Evolutionary conservation across 805 yeast genomes (phyloP).

Genomic region (Suhomyces sp.): DNA sequence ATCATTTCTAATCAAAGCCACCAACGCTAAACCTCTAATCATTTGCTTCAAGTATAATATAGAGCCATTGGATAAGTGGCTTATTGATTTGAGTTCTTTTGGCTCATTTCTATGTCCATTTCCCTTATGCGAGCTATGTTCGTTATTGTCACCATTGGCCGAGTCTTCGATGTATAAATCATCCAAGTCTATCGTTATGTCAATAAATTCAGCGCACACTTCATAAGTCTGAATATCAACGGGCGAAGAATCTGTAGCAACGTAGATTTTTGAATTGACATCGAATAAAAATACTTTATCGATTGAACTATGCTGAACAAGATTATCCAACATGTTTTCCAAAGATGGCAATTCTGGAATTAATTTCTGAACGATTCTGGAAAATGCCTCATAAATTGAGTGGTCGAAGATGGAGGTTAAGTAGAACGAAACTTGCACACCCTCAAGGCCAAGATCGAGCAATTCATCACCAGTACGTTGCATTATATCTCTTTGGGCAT

Average conservation of each 20-base stretch:
- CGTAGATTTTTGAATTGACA: slow-evolving; percentile 86
- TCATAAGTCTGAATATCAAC: slow-evolving; percentile 95
- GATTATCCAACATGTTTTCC: slow-evolving; percentile 82
- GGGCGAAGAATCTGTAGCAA: slow-evolving; percentile 94
- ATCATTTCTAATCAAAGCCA: slow-evolving; percentile 76
- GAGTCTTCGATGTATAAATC: slow-evolving; percentile 53
- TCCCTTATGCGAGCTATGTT: slow-evolving; percentile 9
- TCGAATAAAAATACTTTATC: slow-evolving; percentile 94
- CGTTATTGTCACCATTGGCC: not conserved
- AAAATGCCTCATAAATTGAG: slow-evolving; percentile 92
- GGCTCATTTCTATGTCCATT: slow-evolving; percentile 7
- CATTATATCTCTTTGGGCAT: slow-evolving; percentile 95
- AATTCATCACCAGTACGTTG: slow-evolving; percentile 93
- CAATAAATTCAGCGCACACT: slow-evolving; percentile 95
- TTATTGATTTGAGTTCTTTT: slow-evolving; percentile 58
- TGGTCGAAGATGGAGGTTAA: slow-evolving; percentile 93
- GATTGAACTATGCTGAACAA: slow-evolving; percentile 84
- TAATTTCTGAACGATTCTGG: slow-evolving; percentile 86
- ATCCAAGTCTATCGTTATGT: slow-evolving; percentile 86
- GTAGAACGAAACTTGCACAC: slow-evolving; percentile 87
- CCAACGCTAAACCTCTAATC: slow-evolving; percentile 90
- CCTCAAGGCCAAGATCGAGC: slow-evolving; percentile 83
- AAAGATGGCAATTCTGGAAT: slow-evolving; percentile 84
- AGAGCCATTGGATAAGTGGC: slow-evolving; percentile 80
- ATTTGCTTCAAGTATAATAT: slow-evolving; percentile 81